A percentile compares a stretch with the other conserved stretches of the same genome.
Evolutionary conservation across 2,329 filamentous ascomycete species (phyloP).

Genomic region (Diplodia sapinea): DNA sequence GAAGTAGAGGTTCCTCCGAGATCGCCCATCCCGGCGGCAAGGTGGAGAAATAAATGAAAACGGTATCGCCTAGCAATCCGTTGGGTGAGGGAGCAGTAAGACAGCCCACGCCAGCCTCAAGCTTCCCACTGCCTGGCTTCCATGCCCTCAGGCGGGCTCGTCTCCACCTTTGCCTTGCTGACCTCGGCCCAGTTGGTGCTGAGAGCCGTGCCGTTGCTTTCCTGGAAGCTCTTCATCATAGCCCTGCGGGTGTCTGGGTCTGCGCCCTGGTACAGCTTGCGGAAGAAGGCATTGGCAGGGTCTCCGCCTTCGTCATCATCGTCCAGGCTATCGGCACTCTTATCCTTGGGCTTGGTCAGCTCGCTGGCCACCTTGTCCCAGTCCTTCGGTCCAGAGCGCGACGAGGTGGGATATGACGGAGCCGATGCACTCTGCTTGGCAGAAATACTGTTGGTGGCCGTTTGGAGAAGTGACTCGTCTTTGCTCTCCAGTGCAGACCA

Average conservation of each 20-base stretch:
- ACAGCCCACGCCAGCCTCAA: background rate
- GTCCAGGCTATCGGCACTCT: conserved; percentile 36
- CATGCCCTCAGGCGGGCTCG: conserved; percentile 75
- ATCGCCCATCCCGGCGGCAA: background rate
- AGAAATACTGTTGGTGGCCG: conserved; percentile 32
- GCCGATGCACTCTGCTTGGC: conserved; percentile 40
- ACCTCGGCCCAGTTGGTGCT: conserved; percentile 94
- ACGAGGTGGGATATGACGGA: conserved; percentile 84
- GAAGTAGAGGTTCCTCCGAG: no score
- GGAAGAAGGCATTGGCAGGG: conserved; percentile 82
- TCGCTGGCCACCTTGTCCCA: conserved; percentile 80
- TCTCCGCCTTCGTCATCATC: conserved; percentile 54
- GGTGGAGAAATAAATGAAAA: no score
- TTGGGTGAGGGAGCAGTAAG: no score
- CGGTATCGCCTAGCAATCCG: background rate
- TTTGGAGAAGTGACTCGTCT: conserved; percentile 33
- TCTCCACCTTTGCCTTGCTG: conserved; percentile 71
- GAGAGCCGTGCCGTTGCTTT: conserved; percentile 90
- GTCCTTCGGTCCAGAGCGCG: conserved; percentile 80
- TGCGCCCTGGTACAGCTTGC: conserved; percentile 79
- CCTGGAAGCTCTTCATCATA: conserved; percentile 96
- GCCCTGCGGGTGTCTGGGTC: conserved; percentile 82
- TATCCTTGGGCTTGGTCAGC: conserved; percentile 43
- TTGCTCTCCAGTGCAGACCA: conserved; percentile 66
- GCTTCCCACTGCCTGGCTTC: conserved; percentile 69